Evolutionary conservation across 2,329 filamentous ascomycete genomes (phyloP), one percentile per base, ranked within the genome.

Genomic region (Colletotrichum spinosum): DNA sequence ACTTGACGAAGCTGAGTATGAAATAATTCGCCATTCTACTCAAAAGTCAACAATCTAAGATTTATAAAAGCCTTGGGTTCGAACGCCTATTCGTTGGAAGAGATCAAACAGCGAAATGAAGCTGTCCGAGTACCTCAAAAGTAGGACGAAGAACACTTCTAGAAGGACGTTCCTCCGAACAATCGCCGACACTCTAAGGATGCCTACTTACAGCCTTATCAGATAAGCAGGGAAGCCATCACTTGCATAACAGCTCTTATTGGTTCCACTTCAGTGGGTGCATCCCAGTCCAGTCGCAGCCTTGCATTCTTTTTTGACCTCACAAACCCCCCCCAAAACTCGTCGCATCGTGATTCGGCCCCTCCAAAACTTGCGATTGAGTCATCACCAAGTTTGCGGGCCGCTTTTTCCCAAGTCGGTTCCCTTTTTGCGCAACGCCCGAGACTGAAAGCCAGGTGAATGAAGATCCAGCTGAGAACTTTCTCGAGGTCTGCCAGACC

Each of bases 401-500:
- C 64, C 60, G 60, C 60, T 67, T 65, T 67, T 42, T 12, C 15
- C 37, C 33, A 65, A 67, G 55, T 55, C 44, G 60, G 60, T 51
- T 59, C 50, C 63, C 59, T 53, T 49, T 45, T 60, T 53, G 58
- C 52, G 59, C 52, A 57, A 50, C 45, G 59, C 53, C 39, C 59
- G 52, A 57, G 53, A 57, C 25, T 25, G 25, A 52, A 66, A 66
- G 63, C 58, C 64, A 67, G 60, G 64, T 67, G 64, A 67, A 67
- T 67, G 64, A 56, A 67, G 48, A 55, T 65, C 60, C 60, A 58
- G 60, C 37, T 65, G 60, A 52, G 58, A 42, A 60, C 58, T 65
- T 65, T 67, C 60, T 65, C 60, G 60, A 67, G 64, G 64, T 67
- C 64, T 62, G 64, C 64, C 60, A 55, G 64, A 55, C 64, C 64